Conservation (phyloP, 257 asterid species). For the Gynochthodes officinalis region DNA sequence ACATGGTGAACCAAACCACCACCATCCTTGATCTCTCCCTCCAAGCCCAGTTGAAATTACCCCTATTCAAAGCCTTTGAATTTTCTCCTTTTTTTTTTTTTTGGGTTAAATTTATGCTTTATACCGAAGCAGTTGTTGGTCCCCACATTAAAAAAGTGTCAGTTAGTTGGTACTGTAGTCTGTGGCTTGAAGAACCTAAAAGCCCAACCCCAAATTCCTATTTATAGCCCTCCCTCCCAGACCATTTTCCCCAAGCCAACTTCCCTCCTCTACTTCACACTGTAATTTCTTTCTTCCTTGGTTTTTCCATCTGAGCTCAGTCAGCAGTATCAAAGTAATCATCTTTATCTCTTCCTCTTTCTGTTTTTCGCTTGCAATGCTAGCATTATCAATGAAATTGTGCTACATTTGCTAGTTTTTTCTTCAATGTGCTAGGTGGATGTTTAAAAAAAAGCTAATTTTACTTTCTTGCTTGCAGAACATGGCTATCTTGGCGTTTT, state of each 20-base stretch:
- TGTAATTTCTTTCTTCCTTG: neutral
- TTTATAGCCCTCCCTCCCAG: conserved; percentile 19
- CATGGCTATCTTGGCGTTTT: conserved; percentile 20
- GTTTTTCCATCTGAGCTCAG: conserved; percentile 7
- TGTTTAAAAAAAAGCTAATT: neutral
- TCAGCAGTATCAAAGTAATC: neutral
- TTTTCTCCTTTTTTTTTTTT: neutral
- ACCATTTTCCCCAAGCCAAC: conserved; percentile 1
- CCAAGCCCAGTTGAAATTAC: neutral
- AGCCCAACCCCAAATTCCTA: conserved; percentile 14
- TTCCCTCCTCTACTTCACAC: conserved; percentile 5
- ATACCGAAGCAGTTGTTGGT: conserved; percentile 18
- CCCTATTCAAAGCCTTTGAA: neutral
- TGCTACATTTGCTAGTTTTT: neutral
- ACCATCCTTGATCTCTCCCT: neutral
- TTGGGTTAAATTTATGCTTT: neutral
- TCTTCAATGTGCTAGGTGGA: neutral
- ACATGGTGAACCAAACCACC: conserved; percentile 9
- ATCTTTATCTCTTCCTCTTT: neutral
- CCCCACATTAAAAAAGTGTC: conserved; percentile 15
- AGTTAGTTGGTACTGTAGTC: conserved; percentile 21
- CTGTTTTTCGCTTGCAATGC: conserved; percentile 1
- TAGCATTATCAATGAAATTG: neutral
- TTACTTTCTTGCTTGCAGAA: conserved; percentile 9
- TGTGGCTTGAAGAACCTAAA: conserved; percentile 7